A percentile compares a stretch with the other conserved stretches of the same genome.
Conservation (phyloP, 495 filamentous ascomycete species). For the Achaetomiella virescens region DNA sequence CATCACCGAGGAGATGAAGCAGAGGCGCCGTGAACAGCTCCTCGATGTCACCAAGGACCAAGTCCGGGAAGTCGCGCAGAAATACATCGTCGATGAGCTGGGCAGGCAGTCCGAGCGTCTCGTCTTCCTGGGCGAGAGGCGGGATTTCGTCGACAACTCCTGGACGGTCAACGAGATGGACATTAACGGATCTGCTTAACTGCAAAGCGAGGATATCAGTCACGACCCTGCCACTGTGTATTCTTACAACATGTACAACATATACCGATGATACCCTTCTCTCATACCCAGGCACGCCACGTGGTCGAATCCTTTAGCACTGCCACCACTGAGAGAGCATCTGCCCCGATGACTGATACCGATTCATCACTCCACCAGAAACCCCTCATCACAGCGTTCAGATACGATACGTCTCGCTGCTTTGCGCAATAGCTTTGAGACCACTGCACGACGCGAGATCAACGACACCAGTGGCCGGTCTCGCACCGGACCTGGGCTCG, state of each 20-base stretch:
- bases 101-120: conserved; percentile 46
- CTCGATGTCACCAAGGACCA: conserved; percentile 80
- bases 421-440: conserved; percentile 39
- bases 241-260: conserved; percentile 32
- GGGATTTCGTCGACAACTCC: conserved; percentile 59
- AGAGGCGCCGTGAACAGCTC: conserved; percentile 75
- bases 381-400: conserved; percentile 29
- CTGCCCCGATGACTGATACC: not conserved
- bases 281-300: conserved; percentile 19
- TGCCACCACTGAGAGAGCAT: not conserved
- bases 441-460: conserved; percentile 45
- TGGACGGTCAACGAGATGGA: conserved; percentile 50
- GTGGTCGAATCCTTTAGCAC: not conserved
- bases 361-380: not conserved
- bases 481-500: conserved; percentile 29
- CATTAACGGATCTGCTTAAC: conserved; percentile 35
- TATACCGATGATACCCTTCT: conserved; percentile 41
- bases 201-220: not conserved
- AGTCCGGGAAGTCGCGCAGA: conserved; percentile 72
- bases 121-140: conserved; percentile 79
- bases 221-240: conserved; percentile 12
- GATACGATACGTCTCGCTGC: conserved; percentile 51
- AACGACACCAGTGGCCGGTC: conserved; percentile 30
- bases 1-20: conserved; percentile 83
- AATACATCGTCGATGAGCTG: conserved; percentile 70